A percentile compares a stretch with the other conserved stretches of the same genome.
Evolutionary conservation across 257 asterid species (phyloP).

Genomic region (Fraxinus cuspidata): DNA sequence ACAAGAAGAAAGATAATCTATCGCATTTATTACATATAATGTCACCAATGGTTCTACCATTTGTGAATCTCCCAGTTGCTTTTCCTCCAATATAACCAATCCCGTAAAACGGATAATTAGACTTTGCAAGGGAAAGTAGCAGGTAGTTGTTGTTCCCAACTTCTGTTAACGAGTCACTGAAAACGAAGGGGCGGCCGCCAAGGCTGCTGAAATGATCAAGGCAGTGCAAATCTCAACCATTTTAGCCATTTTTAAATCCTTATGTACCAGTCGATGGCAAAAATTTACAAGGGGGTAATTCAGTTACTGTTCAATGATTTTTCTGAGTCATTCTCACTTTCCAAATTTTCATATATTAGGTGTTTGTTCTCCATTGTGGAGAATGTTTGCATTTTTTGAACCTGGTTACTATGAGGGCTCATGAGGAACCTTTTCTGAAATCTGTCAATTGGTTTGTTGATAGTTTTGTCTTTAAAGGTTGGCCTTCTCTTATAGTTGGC

Average conservation of each 20-base stretch:
- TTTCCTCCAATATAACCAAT: constrained; percentile 58
- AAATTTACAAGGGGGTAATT: constrained; percentile 34
- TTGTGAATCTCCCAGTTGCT: constrained; percentile 79
- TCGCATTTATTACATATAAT: constrained; percentile 40
- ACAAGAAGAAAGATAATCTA: background rate
- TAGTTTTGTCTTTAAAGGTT: constrained; percentile 32
- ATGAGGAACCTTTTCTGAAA: background rate
- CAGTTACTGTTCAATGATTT: constrained; percentile 16
- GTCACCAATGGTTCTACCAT: constrained; percentile 85
- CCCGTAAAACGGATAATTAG: constrained; percentile 67
- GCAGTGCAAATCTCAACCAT: constrained; percentile 18
- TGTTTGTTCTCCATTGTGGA: constrained; percentile 25
- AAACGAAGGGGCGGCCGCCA: constrained; percentile 26
- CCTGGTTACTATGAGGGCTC: background rate
- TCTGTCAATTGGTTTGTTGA: constrained; percentile 21
- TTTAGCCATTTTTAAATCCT: constrained; percentile 17
- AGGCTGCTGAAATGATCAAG: constrained; percentile 18
- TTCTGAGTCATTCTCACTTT: constrained; percentile 52
- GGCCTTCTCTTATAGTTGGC: constrained; percentile 42
- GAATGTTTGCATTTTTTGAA: constrained; percentile 19
- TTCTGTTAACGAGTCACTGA: constrained; percentile 85
- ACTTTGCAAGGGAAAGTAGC: constrained; percentile 61
- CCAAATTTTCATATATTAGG: constrained; percentile 48
- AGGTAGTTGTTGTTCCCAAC: constrained; percentile 80
- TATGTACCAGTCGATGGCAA: background rate